phyloP scores from a whole-genome alignment of 352 stramenopile species.

The Pythium brassicae region DNA sequence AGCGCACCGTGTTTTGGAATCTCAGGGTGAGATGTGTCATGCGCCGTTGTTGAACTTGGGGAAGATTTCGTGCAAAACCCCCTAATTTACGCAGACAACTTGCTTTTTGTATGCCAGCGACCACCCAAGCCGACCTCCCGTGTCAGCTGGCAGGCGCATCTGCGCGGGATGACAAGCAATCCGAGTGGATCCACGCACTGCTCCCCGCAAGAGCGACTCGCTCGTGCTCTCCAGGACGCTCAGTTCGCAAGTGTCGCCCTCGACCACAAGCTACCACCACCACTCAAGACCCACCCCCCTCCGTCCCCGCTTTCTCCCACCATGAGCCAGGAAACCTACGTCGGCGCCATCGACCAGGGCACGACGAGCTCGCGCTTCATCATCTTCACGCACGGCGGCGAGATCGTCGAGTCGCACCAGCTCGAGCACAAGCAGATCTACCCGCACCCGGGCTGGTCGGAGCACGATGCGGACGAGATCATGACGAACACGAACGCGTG shows the following conservation, averaged over 20 bases:
- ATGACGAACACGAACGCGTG: slow-evolving; percentile 82
- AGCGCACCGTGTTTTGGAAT: slow-evolving; percentile 2
- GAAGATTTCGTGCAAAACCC: background rate
- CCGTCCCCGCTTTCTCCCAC: slow-evolving; percentile 4
- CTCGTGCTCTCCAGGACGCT: slow-evolving; percentile 6
- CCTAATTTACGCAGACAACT: background rate
- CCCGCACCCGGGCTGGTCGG: slow-evolving; percentile 93
- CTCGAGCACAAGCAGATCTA: slow-evolving; percentile 97
- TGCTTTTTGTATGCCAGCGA: slow-evolving; percentile 6
- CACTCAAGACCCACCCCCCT: background rate
- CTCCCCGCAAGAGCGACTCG: background rate
- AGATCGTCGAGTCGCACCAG: slow-evolving; percentile 90
- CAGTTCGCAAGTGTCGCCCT: slow-evolving; percentile 33
- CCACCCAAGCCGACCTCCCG: slow-evolving; percentile 1
- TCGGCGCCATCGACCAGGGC: slow-evolving; percentile 95
- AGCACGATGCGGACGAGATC: slow-evolving; percentile 97
- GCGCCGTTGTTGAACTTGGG: slow-evolving; percentile 11
- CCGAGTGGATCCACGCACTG: background rate
- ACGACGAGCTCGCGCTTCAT: slow-evolving; percentile 97
- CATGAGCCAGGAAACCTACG: slow-evolving; percentile 46
- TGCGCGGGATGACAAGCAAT: background rate
- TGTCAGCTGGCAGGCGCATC: background rate
- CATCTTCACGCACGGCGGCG: slow-evolving; percentile 88
- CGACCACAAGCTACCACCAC: slow-evolving; percentile 10
- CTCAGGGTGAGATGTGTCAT: slow-evolving; percentile 8